These are phyloP conservation scores for Xylariaceae sp. DNA, from an alignment of 2,329 filamentous ascomycete genomes.

Conservation along the genomic window DNA sequence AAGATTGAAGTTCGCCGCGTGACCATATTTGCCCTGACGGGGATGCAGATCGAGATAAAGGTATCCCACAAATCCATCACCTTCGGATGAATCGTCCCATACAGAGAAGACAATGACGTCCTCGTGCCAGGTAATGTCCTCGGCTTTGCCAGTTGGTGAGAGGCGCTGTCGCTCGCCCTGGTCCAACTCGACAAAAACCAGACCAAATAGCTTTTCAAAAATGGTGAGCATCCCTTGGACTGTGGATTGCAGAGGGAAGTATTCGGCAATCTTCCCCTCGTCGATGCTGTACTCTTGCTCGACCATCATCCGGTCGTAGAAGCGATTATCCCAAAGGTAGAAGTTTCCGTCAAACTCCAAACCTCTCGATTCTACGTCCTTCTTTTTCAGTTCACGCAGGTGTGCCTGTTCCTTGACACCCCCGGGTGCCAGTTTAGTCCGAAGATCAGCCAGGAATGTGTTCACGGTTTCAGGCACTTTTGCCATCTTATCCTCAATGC, in stretches of 20 bases:
- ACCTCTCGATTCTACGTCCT: conserved; percentile 58
- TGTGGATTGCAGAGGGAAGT: conserved; percentile 72
- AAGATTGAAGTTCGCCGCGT: conserved; percentile 80
- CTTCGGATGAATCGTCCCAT: conserved; percentile 71
- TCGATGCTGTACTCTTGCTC: conserved; percentile 78
- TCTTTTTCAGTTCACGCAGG: conserved; percentile 70
- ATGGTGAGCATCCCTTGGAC: conserved; percentile 76
- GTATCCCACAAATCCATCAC: conserved; percentile 72
- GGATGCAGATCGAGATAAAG: conserved; percentile 79
- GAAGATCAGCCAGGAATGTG: conserved; percentile 68
- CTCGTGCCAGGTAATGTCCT: conserved; percentile 75
- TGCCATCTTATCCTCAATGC: conserved; percentile 82
- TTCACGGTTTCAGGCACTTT: conserved; percentile 69
- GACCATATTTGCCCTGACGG: conserved; percentile 76
- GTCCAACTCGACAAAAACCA: conserved; percentile 70
- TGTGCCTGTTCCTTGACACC: conserved; percentile 66
- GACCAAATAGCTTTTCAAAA: conserved; percentile 76
- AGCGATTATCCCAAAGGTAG: conserved; percentile 79
- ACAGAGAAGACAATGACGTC: conserved; percentile 81
- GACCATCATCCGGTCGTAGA: conserved; percentile 75
- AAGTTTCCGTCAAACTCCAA: conserved; percentile 63
- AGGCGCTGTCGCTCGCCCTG: conserved; percentile 61
- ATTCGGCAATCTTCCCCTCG: conserved; percentile 75
- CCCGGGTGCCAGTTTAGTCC: conserved; percentile 61
- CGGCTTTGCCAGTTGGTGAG: conserved; percentile 62